phyloP scores from a whole-genome alignment of 2,329 filamentous ascomycete genomes.

The Pseudogymnoascus sp. region DNA sequence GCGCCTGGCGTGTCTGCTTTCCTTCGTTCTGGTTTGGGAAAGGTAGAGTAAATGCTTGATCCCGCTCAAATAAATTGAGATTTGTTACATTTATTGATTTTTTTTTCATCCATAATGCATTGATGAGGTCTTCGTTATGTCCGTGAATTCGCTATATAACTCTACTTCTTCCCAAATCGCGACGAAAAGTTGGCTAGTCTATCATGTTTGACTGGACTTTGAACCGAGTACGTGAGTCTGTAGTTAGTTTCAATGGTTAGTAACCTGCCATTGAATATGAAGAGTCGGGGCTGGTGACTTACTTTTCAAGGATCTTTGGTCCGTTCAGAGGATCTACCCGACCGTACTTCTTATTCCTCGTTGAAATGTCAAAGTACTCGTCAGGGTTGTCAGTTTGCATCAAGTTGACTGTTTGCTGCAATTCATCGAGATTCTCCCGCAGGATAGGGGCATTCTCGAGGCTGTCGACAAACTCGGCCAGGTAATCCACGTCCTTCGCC shows the following conservation, averaged over 20 bases:
- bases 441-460: constrained; percentile 81
- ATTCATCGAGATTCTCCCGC: constrained; percentile 80
- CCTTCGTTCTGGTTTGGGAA: neutral
- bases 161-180: constrained; percentile 57
- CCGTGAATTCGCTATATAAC: constrained; percentile 5
- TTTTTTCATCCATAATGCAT: neutral
- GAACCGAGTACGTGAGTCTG: constrained; percentile 57
- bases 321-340: constrained; percentile 88
- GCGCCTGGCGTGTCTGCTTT: constrained; percentile 6
- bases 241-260: constrained; percentile 12
- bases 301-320: constrained; percentile 87
- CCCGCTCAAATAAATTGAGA: neutral
- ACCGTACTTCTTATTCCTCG: constrained; percentile 86
- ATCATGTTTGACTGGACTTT: constrained; percentile 50
- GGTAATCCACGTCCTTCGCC: constrained; percentile 73
- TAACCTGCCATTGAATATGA: neutral
- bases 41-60: constrained; percentile 4
- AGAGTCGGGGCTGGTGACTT: constrained; percentile 25
- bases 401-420: constrained; percentile 84
- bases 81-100: neutral
- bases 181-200: constrained; percentile 68
- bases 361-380: constrained; percentile 90
- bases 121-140: neutral
- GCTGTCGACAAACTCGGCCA: constrained; percentile 77
- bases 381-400: constrained; percentile 87